These are phyloP conservation scores for Hypholoma sublateritium DNA, from an alignment of 768 basidiomycete species.

Conservation along the genomic window DNA sequence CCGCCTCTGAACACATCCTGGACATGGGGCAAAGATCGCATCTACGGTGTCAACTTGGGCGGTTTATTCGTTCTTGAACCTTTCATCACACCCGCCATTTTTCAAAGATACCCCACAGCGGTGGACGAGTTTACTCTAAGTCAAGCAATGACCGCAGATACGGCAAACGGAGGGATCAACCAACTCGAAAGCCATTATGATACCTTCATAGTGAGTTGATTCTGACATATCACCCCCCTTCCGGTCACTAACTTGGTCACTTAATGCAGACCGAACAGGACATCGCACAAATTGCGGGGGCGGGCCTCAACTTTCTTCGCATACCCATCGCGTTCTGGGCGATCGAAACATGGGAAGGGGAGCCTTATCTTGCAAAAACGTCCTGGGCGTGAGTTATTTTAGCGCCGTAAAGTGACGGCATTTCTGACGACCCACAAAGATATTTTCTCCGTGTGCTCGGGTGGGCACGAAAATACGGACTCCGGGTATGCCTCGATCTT, in stretches of 20 bases:
- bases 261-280: conserved; percentile 78
- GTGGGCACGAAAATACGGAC: conserved; percentile 89
- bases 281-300: conserved; percentile 80
- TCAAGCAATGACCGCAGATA: conserved; percentile 62
- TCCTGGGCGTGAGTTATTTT: conserved; percentile 62
- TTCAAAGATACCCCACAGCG: conserved; percentile 53
- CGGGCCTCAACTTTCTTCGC: conserved; percentile 83
- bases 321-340: conserved; percentile 87
- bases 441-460: conserved; percentile 73
- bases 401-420: not conserved
- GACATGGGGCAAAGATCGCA: conserved; percentile 59
- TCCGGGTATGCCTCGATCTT: conserved; percentile 81
- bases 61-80: conserved; percentile 77
- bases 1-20: conserved; percentile 70
- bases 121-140: conserved; percentile 72
- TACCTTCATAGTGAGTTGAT: conserved; percentile 69
- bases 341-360: conserved; percentile 69
- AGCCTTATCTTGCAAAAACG: conserved; percentile 74
- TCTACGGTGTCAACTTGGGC: conserved; percentile 68
- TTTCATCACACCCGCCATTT: conserved; percentile 66
- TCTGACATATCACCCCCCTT: not conserved
- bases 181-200: conserved; percentile 75
- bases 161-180: conserved; percentile 51
- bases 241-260: not conserved
- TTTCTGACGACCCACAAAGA: conserved; percentile 16